Evolutionary conservation across 179 eudicot genomes (phyloP).

Genomic region (Beta corolliflora): DNA sequence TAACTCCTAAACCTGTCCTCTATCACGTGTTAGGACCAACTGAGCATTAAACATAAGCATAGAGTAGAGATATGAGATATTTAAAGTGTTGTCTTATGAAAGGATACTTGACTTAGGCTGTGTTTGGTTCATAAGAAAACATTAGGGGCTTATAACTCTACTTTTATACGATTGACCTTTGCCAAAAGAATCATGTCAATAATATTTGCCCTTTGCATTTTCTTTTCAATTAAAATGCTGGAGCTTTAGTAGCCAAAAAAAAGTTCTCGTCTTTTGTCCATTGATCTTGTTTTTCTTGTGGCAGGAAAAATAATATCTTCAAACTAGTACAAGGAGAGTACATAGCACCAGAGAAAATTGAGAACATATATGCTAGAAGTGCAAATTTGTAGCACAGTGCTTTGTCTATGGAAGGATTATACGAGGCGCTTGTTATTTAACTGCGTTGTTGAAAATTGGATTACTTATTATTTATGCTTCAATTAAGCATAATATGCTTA

Average conservation of each 20-base stretch:
- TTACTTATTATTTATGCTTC: too few relatives aligned
- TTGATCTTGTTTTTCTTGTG: slow-evolving; percentile 13
- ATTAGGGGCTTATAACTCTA: too few relatives aligned
- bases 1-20: too few relatives aligned
- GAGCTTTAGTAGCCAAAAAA: background rate
- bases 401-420: slow-evolving; percentile 73
- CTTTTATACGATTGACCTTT: too few relatives aligned
- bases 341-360: slow-evolving; percentile 96
- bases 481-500: too few relatives aligned
- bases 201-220: background rate
- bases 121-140: too few relatives aligned
- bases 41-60: too few relatives aligned
- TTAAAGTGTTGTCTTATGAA: too few relatives aligned
- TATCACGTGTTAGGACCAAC: too few relatives aligned
- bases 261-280: background rate
- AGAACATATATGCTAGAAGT: slow-evolving; percentile 98
- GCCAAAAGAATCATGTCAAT: too few relatives aligned
- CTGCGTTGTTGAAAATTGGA: background rate
- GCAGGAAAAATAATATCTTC: slow-evolving; percentile 97
- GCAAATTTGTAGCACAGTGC: slow-evolving; percentile 85
- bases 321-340: slow-evolving; percentile 98
- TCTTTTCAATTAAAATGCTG: background rate
- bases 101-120: too few relatives aligned
- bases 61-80: too few relatives aligned
- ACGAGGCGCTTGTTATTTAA: slow-evolving; percentile 2